Evolutionary conservation across 2,329 filamentous ascomycete genomes (phyloP).

Genomic region (Colletotrichum neosansevieriae): DNA sequence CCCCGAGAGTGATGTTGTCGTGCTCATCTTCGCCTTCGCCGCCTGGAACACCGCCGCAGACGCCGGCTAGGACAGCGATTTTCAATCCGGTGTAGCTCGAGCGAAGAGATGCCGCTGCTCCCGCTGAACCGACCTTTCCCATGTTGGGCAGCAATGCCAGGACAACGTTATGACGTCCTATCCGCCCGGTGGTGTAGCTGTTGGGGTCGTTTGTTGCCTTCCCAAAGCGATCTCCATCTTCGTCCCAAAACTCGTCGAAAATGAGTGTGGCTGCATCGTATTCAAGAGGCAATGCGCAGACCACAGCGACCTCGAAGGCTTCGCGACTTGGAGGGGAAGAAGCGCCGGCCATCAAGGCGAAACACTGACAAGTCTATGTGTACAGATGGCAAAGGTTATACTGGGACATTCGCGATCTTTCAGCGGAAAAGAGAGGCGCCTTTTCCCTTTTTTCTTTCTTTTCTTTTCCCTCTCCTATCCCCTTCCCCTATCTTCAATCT

Average conservation of each 20-base stretch:
- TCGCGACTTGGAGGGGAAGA: background rate
- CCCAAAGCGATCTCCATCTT: slow-evolving; percentile 40
- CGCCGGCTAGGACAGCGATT: slow-evolving; percentile 42
- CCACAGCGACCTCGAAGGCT: background rate
- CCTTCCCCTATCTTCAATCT: no score
- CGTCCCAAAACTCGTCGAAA: slow-evolving; percentile 21
- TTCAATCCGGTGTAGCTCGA: slow-evolving; percentile 42
- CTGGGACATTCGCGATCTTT: no score
- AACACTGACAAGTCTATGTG: no score
- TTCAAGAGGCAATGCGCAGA: background rate
- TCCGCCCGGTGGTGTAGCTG: slow-evolving; percentile 43
- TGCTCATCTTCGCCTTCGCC: background rate
- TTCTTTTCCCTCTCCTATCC: no score
- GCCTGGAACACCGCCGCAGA: slow-evolving; percentile 44
- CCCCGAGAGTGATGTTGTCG: slow-evolving; percentile 44
- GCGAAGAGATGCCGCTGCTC: slow-evolving; percentile 31
- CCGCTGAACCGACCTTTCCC: slow-evolving; percentile 45
- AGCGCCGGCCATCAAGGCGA: background rate
- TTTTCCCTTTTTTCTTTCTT: no score
- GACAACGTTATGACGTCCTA: slow-evolving; percentile 48
- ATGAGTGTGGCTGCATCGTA: background rate
- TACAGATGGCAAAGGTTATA: no score
- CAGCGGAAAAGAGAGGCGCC: no score
- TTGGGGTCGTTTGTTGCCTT: slow-evolving; percentile 47
- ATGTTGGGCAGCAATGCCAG: slow-evolving; percentile 46